Evolutionary conservation across 805 yeast genomes (phyloP).

Genomic region (Monosporozyma aerobia): DNA sequence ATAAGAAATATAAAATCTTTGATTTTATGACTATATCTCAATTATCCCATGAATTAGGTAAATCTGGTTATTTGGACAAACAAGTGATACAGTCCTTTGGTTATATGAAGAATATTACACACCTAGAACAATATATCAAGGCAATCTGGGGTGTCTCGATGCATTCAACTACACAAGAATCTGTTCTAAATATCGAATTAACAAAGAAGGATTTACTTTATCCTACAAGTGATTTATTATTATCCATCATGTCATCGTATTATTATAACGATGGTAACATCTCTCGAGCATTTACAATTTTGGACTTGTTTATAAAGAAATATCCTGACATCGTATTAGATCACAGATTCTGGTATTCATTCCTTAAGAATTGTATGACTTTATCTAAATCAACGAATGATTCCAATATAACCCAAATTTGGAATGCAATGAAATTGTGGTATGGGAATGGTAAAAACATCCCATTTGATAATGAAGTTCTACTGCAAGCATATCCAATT

Average conservation of each 20-base stretch:
- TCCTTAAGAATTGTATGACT: conserved; percentile 2
- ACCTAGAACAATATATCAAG: conserved; percentile 14
- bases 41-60: conserved; percentile 8
- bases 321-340: conserved; percentile 17
- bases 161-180: neutral
- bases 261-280: conserved; percentile 11
- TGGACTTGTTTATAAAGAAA: conserved; percentile 14
- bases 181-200: neutral
- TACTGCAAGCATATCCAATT: neutral
- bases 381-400: neutral
- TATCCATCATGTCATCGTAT: conserved; percentile 17
- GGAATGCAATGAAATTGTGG: conserved; percentile 22
- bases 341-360: conserved; percentile 21
- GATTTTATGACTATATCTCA: conserved; percentile 10
- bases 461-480: conserved; percentile 17
- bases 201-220: neutral
- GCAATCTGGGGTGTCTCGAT: conserved; percentile 13
- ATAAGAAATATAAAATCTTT: conserved; percentile 5
- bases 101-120: conserved; percentile 11
- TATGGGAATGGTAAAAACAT: conserved; percentile 6
- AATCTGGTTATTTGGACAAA: conserved; percentile 12
- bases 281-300: conserved; percentile 8
- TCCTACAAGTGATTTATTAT: conserved; percentile 16
- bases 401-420: conserved; percentile 5
- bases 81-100: conserved; percentile 21